A percentile compares a stretch with the other conserved stretches of the same genome.
Conservation (phyloP, 2,329 filamentous ascomycete species). For the Fusarium subglutinans region DNA sequence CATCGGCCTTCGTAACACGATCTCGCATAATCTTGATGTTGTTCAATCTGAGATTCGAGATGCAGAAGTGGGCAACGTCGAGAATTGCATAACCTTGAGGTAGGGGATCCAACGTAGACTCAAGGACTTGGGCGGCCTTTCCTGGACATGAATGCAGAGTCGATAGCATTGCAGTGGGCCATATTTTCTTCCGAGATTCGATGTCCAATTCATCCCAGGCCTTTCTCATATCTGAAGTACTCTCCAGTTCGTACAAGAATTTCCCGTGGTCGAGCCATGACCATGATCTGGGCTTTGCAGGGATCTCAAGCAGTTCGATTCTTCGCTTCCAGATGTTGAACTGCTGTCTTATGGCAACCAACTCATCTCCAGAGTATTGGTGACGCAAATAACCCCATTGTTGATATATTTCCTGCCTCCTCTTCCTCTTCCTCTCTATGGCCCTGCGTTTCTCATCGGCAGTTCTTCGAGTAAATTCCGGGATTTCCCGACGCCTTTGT, state of each 20-base stretch:
- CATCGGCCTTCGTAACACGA: constrained; percentile 40
- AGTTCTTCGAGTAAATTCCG: constrained; percentile 1
- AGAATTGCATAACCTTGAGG: constrained; percentile 51
- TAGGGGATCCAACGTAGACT: constrained; percentile 50
- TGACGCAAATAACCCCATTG: constrained; percentile 49
- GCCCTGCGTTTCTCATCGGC: not conserved
- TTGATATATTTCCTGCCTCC: constrained; percentile 15
- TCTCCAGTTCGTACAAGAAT: constrained; percentile 46
- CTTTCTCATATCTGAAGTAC: constrained; percentile 44
- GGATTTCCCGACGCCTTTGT: not conserved
- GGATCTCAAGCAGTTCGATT: constrained; percentile 33
- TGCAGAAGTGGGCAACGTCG: constrained; percentile 49
- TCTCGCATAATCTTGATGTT: constrained; percentile 32
- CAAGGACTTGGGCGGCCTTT: constrained; percentile 47
- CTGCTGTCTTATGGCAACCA: constrained; percentile 26
- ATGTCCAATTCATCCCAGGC: constrained; percentile 46
- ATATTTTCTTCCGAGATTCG: constrained; percentile 40
- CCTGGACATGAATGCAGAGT: constrained; percentile 47
- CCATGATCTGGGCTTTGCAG: constrained; percentile 27
- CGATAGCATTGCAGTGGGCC: constrained; percentile 50
- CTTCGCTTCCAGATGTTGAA: constrained; percentile 47
- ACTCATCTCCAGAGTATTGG: constrained; percentile 36
- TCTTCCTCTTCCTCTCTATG: constrained; percentile 1
- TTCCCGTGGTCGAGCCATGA: constrained; percentile 42
- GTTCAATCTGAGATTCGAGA: constrained; percentile 32